phyloP scores from a whole-genome alignment of 1,139 yeast genomes.

The Suhomyces yuchorum region DNA sequence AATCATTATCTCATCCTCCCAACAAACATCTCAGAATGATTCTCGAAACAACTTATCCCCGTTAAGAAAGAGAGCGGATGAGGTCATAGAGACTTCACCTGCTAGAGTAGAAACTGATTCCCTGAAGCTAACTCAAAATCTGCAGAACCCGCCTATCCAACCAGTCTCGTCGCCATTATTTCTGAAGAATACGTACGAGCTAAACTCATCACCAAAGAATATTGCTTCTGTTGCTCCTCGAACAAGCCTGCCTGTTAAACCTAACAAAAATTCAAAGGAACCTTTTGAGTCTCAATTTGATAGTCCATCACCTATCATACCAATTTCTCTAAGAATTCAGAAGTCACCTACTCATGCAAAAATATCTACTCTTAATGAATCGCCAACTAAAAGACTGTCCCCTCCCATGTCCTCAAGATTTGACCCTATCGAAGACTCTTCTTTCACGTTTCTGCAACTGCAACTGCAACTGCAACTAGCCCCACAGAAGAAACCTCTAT shows the following conservation, averaged over 20 bases:
- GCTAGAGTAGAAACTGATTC: background rate
- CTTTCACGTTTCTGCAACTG: slow-evolving; percentile 17
- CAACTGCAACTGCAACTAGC: slow-evolving; percentile 10
- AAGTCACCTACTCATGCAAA: background rate
- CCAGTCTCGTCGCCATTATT: background rate
- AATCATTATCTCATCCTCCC: slow-evolving; percentile 3
- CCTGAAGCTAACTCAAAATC: too few species aligned
- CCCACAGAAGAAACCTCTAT: slow-evolving; percentile 8
- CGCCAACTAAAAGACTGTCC: slow-evolving; percentile 5
- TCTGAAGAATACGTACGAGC: background rate
- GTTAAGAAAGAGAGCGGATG: too few species aligned
- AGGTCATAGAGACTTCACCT: background rate
- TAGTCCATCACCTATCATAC: slow-evolving; percentile 7
- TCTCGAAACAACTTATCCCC: background rate
- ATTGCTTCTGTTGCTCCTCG: background rate
- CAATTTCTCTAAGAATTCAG: slow-evolving; percentile 1
- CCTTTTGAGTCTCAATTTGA: slow-evolving; percentile 9
- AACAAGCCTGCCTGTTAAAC: background rate
- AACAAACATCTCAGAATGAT: background rate
- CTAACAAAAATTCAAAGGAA: background rate
- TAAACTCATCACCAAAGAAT: background rate
- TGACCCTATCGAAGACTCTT: slow-evolving; percentile 18
- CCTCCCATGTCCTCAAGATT: slow-evolving; percentile 10
- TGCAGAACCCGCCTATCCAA: background rate
- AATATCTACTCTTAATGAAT: background rate